Conservation (phyloP, 139 green algal genomes). For the Chlorella sp. region DNA sequence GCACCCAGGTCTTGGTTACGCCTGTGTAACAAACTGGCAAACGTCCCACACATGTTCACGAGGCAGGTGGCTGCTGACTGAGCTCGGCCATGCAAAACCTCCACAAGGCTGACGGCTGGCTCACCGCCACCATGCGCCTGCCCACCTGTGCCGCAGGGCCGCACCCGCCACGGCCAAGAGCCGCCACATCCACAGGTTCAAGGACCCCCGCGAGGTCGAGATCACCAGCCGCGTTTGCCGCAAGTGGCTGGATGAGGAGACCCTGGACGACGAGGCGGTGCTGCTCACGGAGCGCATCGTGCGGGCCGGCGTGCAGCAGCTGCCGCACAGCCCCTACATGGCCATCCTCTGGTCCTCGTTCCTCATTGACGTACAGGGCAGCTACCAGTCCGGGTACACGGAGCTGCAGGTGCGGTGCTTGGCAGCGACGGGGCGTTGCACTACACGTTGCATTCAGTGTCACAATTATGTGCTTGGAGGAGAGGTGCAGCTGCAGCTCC, state of each 20-base stretch:
- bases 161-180: slow-evolving; percentile 18
- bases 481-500: neutral
- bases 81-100: neutral
- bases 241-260: slow-evolving; percentile 21
- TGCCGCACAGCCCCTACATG: slow-evolving; percentile 23
- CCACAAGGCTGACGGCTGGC: no score
- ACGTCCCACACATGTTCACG: neutral
- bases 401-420: slow-evolving; percentile 2
- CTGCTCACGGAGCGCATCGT: slow-evolving; percentile 15
- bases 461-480: neutral
- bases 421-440: neutral
- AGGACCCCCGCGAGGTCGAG: slow-evolving; percentile 21
- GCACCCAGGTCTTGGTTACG: neutral
- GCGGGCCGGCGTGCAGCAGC: slow-evolving; percentile 23
- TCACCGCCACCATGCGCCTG: neutral
- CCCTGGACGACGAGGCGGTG: slow-evolving; percentile 4
- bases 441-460: neutral
- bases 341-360: slow-evolving; percentile 34
- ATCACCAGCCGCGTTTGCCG: neutral
- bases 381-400: slow-evolving; percentile 2
- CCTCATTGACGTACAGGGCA: slow-evolving; percentile 33
- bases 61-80: neutral
- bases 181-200: slow-evolving; percentile 33
- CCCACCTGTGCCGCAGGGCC: slow-evolving; percentile 2
- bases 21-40: neutral